These are phyloP conservation scores for Cytospora chrysosperma DNA, from an alignment of 2,329 filamentous ascomycete genomes.

Conservation along the genomic window DNA sequence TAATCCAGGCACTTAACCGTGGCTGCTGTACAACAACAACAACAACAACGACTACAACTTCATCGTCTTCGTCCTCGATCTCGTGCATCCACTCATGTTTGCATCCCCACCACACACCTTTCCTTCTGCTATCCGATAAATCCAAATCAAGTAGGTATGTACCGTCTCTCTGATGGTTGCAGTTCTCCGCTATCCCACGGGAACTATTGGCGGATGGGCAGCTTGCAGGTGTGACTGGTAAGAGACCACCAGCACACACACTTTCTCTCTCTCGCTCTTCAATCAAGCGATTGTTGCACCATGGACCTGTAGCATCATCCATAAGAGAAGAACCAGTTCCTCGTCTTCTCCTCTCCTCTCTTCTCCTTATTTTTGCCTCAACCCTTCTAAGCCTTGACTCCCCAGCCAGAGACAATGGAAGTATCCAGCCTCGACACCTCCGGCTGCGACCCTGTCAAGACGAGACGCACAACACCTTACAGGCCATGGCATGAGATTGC, in stretches of 20 bases:
- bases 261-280: no score
- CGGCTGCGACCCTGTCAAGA: constrained; percentile 7
- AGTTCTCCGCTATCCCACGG: neutral
- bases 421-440: neutral
- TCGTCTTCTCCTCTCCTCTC: no score
- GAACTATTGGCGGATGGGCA: neutral
- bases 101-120: neutral
- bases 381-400: constrained; percentile 19
- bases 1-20: no score
- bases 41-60: no score
- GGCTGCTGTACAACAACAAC: no score
- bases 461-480: constrained; percentile 1
- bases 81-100: no score
- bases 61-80: no score
- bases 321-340: no score
- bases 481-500: constrained; percentile 9
- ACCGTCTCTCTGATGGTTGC: neutral
- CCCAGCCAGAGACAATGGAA: neutral
- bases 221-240: neutral
- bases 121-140: no score
- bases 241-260: no score
- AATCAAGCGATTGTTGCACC: no score
- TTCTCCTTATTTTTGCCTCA: neutral
- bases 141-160: neutral
- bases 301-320: no score